Evolutionary conservation across 2,329 filamentous ascomycete species (phyloP), one percentile per base, ranked within the genome.

Genomic region (Metarhizium humberi): DNA sequence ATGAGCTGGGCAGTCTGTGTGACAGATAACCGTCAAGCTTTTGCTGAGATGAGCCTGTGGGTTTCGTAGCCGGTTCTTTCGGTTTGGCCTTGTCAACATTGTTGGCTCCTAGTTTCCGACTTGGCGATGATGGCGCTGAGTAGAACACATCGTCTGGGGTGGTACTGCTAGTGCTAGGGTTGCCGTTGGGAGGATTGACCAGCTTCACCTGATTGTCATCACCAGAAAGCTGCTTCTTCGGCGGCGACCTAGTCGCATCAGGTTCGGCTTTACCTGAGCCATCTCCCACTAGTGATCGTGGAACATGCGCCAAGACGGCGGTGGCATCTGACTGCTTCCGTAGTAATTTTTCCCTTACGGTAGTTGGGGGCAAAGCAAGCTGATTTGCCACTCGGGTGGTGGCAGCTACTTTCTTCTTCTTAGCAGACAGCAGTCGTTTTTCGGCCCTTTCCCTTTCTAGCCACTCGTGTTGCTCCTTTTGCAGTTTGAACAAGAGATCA

Each of bases 401-500:
- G 16, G 52, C 51, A 32, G 55, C 56, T n/a, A 16, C 38, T 16
- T 40, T 13, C 14, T 40, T 40, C 34, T 54, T 59, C 54, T 64
- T 66, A 25, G 62, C 65, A 46, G 67, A 67, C 3, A 57, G 58
- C 52, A 66, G 69, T 18, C 61, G 63, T 43, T 62, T 60, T 25
- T 67, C 64, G 40, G 71, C 69, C 52, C 67, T 73, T 36, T 72
- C 70, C 16, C 67, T 65, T 43, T 74, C 67, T 52, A 72, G 65
- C 10, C 69, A 67, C 16, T 68, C 64, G 48, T 78, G 75, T 61
- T 87, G 86, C 59, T 82, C 73, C 7, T 73, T 65, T 55, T 89
- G 81, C 18, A 92, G 74, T 0, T 71, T 59, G 52, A 90, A 78
- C 0, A 96, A 76, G 43, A 86, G 76, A 0, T 81, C 68, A 34